Evolutionary conservation across 2,329 filamentous ascomycete genomes (phyloP).

Genomic region (Ophiostoma australiae): DNA sequence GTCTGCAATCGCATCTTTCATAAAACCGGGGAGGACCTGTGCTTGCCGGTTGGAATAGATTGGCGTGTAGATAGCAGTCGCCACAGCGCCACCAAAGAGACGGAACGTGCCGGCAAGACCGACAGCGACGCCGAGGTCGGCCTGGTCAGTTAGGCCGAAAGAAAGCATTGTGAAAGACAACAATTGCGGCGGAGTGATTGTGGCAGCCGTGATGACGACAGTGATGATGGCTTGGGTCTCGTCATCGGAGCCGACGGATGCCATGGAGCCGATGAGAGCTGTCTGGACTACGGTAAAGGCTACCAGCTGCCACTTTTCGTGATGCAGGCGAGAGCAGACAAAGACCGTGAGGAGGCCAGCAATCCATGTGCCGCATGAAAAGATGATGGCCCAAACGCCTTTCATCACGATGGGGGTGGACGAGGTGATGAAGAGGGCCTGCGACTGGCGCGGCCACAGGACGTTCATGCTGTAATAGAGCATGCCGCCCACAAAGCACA

Average conservation of each 20-base stretch:
- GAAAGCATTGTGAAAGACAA: slow-evolving; percentile 27
- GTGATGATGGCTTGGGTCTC: slow-evolving; percentile 36
- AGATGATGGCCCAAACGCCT: slow-evolving; percentile 33
- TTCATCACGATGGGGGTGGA: slow-evolving; percentile 27
- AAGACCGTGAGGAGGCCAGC: slow-evolving; percentile 33
- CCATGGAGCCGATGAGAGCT: slow-evolving; percentile 36
- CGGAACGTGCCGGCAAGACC: slow-evolving; percentile 32
- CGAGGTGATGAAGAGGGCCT: slow-evolving; percentile 41
- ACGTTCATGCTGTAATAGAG: slow-evolving; percentile 35
- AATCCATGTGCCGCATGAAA: slow-evolving; percentile 33
- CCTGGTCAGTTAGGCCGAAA: slow-evolving; percentile 36
- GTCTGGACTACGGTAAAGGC: slow-evolving; percentile 35
- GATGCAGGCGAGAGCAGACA: slow-evolving; percentile 33
- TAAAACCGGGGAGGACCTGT: slow-evolving; percentile 27
- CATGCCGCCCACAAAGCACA: slow-evolving; percentile 35
- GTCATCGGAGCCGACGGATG: slow-evolving; percentile 34
- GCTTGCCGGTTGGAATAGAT: slow-evolving; percentile 34
- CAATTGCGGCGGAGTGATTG: slow-evolving; percentile 34
- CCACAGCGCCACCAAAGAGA: slow-evolving; percentile 37
- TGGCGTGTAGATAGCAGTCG: slow-evolving; percentile 38
- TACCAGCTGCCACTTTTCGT: slow-evolving; percentile 38
- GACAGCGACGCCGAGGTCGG: slow-evolving; percentile 37
- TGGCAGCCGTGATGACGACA: slow-evolving; percentile 33
- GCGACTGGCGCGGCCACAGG: slow-evolving; percentile 34
- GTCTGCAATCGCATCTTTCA: neutral